Base-by-base conservation (phyloP, 2,329 filamentous ascomycete genomes). In the Grosmannia serpens region DNA sequence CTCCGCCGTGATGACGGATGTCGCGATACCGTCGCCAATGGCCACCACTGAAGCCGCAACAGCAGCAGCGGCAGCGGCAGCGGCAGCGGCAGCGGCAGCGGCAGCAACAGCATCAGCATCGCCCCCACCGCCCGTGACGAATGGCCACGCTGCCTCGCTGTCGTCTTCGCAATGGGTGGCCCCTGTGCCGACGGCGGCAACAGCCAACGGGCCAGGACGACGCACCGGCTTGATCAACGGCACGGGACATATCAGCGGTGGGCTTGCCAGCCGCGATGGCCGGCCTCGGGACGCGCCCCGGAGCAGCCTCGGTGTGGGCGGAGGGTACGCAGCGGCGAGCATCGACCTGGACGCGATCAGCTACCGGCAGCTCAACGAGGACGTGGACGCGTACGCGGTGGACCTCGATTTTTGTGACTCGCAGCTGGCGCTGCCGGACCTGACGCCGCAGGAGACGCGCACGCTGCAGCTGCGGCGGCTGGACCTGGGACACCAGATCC, bases 401-500 rank as follows among this genome's bases (percentile, higher is more conserved):
- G 75, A 77, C 59, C 60, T 74, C 5, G 70, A 73, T n/a, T 77
- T 72, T 64, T 75, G 73, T 61, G 63, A 64, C 10, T 64, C 69
- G 22, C 69, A 72, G 60, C 67, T 77, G 11, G 64, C 61, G 4
- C 54, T 64, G 7, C 60, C 63, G 5, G 67, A 70, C 54, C 65
- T 77, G 52, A 74, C 71, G 1, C 70, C 75, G 0, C 69, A 73
- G 58, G 75, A 77, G 63, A 64, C 63, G 1, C 70, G 75, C 24
- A 72, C 69, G 5, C 64, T 75, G 26, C 74, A 75, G 63, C 65
- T 77, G 56, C 73, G 75, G 22, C 65, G 69, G 8, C 64, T 77
- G 11, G 75, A 77, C 55, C 68, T 74, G 29, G 67, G 70, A 26
- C 75, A 77, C 60, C 73, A 75, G 62, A 73, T 77, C 53, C 74